Conservation (phyloP, 176 grass and related monocot genomes). For the Olyra latifolia region DNA sequence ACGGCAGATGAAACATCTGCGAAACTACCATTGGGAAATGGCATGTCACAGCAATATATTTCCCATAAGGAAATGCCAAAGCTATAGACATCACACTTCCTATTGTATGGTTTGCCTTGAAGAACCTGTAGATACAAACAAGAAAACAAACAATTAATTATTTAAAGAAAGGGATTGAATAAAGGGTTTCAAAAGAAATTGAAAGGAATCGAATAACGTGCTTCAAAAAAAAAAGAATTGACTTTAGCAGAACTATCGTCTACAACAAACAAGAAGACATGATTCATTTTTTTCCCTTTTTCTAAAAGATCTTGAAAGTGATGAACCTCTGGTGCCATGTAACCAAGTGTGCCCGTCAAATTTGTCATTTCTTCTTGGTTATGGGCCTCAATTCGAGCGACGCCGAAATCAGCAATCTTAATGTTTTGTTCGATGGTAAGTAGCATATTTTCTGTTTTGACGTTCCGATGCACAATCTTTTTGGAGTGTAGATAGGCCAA, state of each 20-base stretch:
- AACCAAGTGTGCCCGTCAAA: conserved; percentile 81
- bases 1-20: conserved; percentile 72
- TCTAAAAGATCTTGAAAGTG: background rate
- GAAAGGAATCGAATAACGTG: no score
- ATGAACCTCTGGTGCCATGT: conserved; percentile 90
- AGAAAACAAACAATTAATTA: background rate
- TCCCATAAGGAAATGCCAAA: conserved; percentile 85
- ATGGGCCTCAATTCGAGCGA: conserved; percentile 81
- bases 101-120: conserved; percentile 71
- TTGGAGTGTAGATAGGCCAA: conserved; percentile 68
- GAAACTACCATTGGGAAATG: conserved; percentile 67
- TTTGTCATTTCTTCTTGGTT: conserved; percentile 90
- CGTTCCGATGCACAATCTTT: conserved; percentile 75
- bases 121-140: conserved; percentile 49
- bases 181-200: no score
- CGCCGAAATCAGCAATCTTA: conserved; percentile 91
- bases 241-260: no score
- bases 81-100: conserved; percentile 79
- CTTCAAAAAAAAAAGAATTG: no score
- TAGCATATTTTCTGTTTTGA: conserved; percentile 92
- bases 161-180: background rate
- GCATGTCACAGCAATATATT: conserved; percentile 91
- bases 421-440: conserved; percentile 58
- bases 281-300: background rate
- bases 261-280: background rate